Percentiles rank a stretch among this genome's conserved stretches.
Conservation (phyloP, 2,329 filamentous ascomycete genomes). For the Nigrograna mackinnonii region DNA sequence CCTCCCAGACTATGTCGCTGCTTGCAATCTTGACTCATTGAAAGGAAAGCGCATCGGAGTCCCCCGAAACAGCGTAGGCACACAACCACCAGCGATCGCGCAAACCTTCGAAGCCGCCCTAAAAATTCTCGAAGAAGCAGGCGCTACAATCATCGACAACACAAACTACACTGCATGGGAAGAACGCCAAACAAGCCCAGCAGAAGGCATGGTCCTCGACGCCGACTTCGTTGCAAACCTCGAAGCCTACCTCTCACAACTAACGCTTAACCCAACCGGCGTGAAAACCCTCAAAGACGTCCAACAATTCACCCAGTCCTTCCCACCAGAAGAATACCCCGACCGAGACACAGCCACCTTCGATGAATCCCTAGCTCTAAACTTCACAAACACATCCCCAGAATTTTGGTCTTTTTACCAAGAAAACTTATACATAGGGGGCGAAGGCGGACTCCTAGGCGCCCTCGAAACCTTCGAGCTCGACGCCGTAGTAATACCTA, state of each 20-base stretch:
- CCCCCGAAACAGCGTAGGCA: slow-evolving; percentile 57
- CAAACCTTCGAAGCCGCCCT: slow-evolving; percentile 62
- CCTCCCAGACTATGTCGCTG: slow-evolving; percentile 63
- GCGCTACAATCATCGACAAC: slow-evolving; percentile 63
- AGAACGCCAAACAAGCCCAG: slow-evolving; percentile 45
- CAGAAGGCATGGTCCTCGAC: slow-evolving; percentile 52
- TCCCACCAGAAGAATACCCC: slow-evolving; percentile 62
- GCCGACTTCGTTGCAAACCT: slow-evolving; percentile 65
- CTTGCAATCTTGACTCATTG: slow-evolving; percentile 58
- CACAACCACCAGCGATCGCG: slow-evolving; percentile 43
- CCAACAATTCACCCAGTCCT: slow-evolving; percentile 58
- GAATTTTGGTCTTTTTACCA: slow-evolving; percentile 63
- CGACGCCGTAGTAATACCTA: slow-evolving; percentile 66
- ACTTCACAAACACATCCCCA: slow-evolving; percentile 60
- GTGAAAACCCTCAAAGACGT: slow-evolving; percentile 58
- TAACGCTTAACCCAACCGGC: slow-evolving; percentile 62
- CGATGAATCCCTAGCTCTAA: slow-evolving; percentile 56
- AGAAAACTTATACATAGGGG: slow-evolving; percentile 57
- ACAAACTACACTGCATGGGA: slow-evolving; percentile 61
- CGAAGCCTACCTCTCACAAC: slow-evolving; percentile 58
- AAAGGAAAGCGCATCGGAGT: slow-evolving; percentile 66
- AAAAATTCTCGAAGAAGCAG: slow-evolving; percentile 55
- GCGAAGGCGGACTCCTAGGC: slow-evolving; percentile 63
- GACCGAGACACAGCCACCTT: slow-evolving; percentile 61
- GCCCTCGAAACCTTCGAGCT: slow-evolving; percentile 60